Evolutionary conservation across 139 green algal species (phyloP).

Genomic region (Pleodorina starrii): DNA sequence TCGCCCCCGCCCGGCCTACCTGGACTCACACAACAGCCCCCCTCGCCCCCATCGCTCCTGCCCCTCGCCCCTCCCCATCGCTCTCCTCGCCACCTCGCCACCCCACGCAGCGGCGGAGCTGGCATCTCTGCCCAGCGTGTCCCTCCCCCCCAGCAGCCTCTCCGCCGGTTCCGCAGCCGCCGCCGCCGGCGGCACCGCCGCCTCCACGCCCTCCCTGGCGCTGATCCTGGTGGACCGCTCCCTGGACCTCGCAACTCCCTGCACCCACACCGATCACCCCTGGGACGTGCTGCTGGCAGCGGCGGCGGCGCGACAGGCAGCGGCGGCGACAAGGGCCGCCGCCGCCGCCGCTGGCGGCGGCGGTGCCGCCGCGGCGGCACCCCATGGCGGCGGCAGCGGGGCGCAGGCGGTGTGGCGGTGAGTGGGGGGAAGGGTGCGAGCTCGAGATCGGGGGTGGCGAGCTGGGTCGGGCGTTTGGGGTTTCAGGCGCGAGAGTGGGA

Average conservation of each 20-base stretch:
- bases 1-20: too few species aligned
- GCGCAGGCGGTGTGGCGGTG: not conserved
- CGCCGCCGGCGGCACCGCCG: not conserved
- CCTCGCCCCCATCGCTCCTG: not conserved
- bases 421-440: not conserved
- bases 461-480: too few species aligned
- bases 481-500: too few species aligned
- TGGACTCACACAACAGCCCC: too few species aligned
- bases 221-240: constrained; percentile 52
- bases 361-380: not conserved
- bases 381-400: constrained; percentile 10
- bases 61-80: not conserved
- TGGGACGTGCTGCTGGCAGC: constrained; percentile 55
- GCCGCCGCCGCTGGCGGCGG: not conserved
- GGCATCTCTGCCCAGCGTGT: constrained; percentile 1
- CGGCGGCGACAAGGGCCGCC: not conserved
- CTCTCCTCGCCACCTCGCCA: too few species aligned
- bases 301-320: constrained; percentile 7
- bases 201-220: constrained; percentile 11
- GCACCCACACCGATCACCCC: constrained; percentile 62
- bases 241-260: constrained; percentile 69
- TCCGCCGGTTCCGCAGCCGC: too few species aligned
- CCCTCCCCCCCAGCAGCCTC: not conserved
- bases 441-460: too few species aligned
- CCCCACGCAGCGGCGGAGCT: constrained; percentile 31